phyloP scores from a whole-genome alignment of 2,329 filamentous ascomycete genomes.

The Talaromyces sp. region DNA sequence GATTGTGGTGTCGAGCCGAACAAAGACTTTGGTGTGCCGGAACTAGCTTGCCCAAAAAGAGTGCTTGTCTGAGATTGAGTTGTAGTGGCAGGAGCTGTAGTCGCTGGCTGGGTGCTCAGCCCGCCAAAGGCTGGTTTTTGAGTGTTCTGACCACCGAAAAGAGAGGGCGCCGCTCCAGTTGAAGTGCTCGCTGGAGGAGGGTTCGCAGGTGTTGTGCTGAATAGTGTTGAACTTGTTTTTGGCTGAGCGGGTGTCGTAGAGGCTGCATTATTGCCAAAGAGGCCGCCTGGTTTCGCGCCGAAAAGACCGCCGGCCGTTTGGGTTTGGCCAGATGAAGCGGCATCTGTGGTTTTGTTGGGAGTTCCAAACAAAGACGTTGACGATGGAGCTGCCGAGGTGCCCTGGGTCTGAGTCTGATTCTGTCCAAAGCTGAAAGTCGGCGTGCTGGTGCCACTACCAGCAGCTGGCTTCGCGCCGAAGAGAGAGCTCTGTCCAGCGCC shows the following conservation, averaged over 20 bases:
- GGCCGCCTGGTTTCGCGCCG: conserved; percentile 21
- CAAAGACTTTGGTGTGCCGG: conserved; percentile 21
- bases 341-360: conserved; percentile 32
- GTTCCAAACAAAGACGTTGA: conserved; percentile 28
- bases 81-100: conserved; percentile 16
- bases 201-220: conserved; percentile 41
- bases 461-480: conserved; percentile 21
- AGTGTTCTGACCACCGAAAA: conserved; percentile 20
- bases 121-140: conserved; percentile 26
- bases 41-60: conserved; percentile 22
- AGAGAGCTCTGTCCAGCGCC: conserved; percentile 18
- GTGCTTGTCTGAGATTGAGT: conserved; percentile 21
- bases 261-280: conserved; percentile 28
- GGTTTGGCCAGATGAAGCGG: conserved; percentile 25
- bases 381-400: conserved; percentile 18
- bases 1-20: conserved; percentile 19
- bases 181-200: conserved; percentile 36
- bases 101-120: conserved; percentile 18
- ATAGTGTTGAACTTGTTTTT: conserved; percentile 23
- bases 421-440: conserved; percentile 31
- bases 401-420: conserved; percentile 13
- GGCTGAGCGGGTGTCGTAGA: conserved; percentile 37
- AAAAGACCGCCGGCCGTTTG: conserved; percentile 25
- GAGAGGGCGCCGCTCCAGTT: conserved; percentile 22
- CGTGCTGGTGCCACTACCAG: conserved; percentile 17